phyloP scores from a whole-genome alignment of 2,329 filamentous ascomycete species.

The Ciborinia camelliae region DNA sequence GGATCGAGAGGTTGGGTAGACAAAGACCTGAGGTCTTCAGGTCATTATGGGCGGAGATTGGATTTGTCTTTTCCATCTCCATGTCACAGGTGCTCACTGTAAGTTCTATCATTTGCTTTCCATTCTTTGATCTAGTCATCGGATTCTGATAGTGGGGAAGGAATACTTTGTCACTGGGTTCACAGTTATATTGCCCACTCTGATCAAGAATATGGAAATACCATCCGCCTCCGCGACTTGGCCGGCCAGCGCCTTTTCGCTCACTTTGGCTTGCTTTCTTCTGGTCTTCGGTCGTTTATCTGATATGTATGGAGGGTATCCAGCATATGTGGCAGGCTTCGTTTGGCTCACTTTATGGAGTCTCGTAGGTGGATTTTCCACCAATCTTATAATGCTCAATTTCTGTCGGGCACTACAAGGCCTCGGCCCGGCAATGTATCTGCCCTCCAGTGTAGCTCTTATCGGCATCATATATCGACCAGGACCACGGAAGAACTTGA shows the following conservation, averaged over 20 bases:
- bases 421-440: constrained; percentile 67
- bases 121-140: background rate
- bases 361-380: constrained; percentile 66
- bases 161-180: constrained; percentile 74
- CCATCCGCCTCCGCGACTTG: constrained; percentile 58
- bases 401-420: constrained; percentile 72
- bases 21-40: constrained; percentile 53
- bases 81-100: constrained; percentile 57
- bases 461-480: constrained; percentile 63
- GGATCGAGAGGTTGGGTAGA: constrained; percentile 54
- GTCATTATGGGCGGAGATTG: constrained; percentile 51
- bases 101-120: constrained; percentile 26
- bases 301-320: constrained; percentile 61
- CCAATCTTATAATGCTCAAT: constrained; percentile 66
- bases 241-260: constrained; percentile 60
- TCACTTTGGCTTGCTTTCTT: constrained; percentile 54
- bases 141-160: constrained; percentile 31
- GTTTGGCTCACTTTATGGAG: constrained; percentile 67
- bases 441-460: constrained; percentile 66
- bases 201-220: constrained; percentile 61
- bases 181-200: constrained; percentile 64
- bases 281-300: constrained; percentile 60
- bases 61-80: constrained; percentile 57
- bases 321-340: constrained; percentile 57
- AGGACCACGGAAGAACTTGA: constrained; percentile 64